These are phyloP conservation scores for Saposhnikovia divaricata DNA, from an alignment of 129 eudicot species.

Conservation along the genomic window DNA sequence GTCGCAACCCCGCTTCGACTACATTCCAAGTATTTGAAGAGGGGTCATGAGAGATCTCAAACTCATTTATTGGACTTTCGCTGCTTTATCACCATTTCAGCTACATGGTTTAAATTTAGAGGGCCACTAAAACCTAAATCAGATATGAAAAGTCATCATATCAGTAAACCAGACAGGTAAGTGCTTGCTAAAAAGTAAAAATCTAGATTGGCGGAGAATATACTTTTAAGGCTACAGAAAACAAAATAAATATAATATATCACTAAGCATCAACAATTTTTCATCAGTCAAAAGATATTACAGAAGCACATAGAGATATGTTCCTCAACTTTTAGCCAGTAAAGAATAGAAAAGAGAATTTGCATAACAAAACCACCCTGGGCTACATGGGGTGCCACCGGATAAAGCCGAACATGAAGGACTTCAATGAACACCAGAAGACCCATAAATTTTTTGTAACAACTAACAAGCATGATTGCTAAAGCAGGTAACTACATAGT, in stretches of 20 bases:
- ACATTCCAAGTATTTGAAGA: too few relatives aligned
- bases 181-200: too few relatives aligned
- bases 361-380: background rate
- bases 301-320: background rate
- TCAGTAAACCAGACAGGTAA: too few relatives aligned
- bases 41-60: too few relatives aligned
- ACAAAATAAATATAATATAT: background rate
- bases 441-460: background rate
- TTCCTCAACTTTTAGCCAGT: background rate
- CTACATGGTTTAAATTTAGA: too few relatives aligned
- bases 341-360: background rate
- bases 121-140: too few relatives aligned
- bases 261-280: background rate
- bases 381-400: background rate
- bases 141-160: too few relatives aligned
- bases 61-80: too few relatives aligned
- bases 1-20: too few relatives aligned
- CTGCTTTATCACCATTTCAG: too few relatives aligned
- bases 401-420: background rate
- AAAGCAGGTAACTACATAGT: background rate
- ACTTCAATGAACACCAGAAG: background rate
- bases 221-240: background rate
- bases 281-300: background rate
- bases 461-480: background rate
- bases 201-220: too few relatives aligned